These are phyloP conservation scores for Yarrowia sp. DNA, from an alignment of 805 yeast species.

Conservation along the genomic window DNA sequence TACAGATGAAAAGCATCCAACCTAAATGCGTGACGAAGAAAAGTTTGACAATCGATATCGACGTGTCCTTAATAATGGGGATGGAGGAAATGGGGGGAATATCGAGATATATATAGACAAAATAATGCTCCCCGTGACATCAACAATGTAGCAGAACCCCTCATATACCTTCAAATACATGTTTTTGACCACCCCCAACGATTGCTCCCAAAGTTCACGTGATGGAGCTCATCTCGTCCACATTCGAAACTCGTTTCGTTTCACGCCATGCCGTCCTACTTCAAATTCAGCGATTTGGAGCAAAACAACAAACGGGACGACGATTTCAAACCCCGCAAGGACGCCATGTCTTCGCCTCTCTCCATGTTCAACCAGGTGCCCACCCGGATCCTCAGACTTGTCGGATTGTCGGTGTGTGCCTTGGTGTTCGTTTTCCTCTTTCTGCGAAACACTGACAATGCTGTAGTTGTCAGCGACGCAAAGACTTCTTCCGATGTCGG, in stretches of 20 bases:
- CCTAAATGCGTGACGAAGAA: too few species aligned
- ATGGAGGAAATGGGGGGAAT: too few species aligned
- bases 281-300: slow-evolving; percentile 38
- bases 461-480: background rate
- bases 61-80: too few species aligned
- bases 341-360: slow-evolving; percentile 22
- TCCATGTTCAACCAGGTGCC: slow-evolving; percentile 28
- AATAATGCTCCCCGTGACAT: too few species aligned
- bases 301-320: slow-evolving; percentile 36
- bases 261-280: slow-evolving; percentile 37
- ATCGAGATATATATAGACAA: too few species aligned
- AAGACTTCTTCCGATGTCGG: too few species aligned
- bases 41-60: too few species aligned
- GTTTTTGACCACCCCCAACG: too few species aligned
- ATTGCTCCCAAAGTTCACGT: slow-evolving; percentile 32
- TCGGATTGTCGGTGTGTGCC: slow-evolving; percentile 12
- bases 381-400: background rate
- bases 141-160: too few species aligned
- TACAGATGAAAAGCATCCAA: too few species aligned
- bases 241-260: background rate
- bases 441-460: background rate
- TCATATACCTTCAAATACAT: background rate
- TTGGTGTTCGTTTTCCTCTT: slow-evolving; percentile 11
- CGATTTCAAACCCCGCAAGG: slow-evolving; percentile 37
- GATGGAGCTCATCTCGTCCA: background rate